These are phyloP conservation scores for Bimuria novae-zelandiae DNA, from an alignment of 2,329 filamentous ascomycete genomes.

Conservation along the genomic window DNA sequence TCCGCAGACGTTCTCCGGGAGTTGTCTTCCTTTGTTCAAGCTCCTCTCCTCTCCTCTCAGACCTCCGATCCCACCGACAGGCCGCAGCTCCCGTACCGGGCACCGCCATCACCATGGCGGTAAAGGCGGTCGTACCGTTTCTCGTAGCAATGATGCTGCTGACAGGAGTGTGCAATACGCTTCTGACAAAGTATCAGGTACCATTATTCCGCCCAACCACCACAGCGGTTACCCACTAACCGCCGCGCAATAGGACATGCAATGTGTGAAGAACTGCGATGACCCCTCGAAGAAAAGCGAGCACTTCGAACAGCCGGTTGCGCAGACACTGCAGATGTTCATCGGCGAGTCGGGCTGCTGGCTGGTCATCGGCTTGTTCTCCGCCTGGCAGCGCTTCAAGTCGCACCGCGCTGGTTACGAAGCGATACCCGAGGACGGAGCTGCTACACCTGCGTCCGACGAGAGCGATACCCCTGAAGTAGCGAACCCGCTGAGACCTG, in stretches of 20 bases:
- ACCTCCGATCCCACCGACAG: conserved; percentile 13
- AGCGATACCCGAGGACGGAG: conserved; percentile 57
- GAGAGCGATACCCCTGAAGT: conserved; percentile 52
- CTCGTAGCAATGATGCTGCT: conserved; percentile 95
- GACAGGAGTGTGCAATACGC: conserved; percentile 94
- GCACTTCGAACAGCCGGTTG: conserved; percentile 90
- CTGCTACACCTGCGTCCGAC: conserved; percentile 48
- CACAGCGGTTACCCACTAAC: conserved; percentile 22
- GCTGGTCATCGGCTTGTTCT: conserved; percentile 78
- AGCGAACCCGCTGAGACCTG: conserved; percentile 56
- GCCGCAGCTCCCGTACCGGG: conserved; percentile 4
- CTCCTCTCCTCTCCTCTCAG: conserved; percentile 16
- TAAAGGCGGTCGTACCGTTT: conserved; percentile 74
- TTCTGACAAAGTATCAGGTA: conserved; percentile 96
- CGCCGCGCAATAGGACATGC: conserved; percentile 71
- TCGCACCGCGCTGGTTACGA: conserved; percentile 65
- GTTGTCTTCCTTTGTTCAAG: conserved; percentile 18
- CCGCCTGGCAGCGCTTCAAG: conserved; percentile 65
- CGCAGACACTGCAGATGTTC: conserved; percentile 98
- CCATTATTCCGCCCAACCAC: conserved; percentile 17
- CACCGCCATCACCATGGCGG: conserved; percentile 62
- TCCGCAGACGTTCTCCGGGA: conserved; percentile 6
- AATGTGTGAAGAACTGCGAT: conserved; percentile 92
- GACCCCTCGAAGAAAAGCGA: conserved; percentile 66
- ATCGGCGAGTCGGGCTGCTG: conserved; percentile 95